Evolutionary conservation across 225 moss, liverwort and hornwort genomes (phyloP).

Genomic region (Climacium dendroides): DNA sequence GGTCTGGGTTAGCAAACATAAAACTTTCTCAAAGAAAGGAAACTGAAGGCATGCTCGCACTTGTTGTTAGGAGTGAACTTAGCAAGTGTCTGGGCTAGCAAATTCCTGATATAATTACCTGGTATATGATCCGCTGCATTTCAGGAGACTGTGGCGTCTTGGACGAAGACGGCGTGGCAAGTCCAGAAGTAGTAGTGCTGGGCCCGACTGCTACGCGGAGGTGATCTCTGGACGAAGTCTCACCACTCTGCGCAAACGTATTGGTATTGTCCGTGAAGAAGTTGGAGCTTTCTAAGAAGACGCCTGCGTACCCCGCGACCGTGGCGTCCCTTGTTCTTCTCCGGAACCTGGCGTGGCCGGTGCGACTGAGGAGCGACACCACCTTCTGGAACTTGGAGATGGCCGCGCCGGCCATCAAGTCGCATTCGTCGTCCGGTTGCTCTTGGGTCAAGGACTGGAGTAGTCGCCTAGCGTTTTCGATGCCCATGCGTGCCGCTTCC

Average conservation of each 20-base stretch:
- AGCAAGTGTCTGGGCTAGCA: neutral
- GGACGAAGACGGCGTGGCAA: neutral
- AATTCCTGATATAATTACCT: neutral
- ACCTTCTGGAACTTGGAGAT: slow-evolving; percentile 66
- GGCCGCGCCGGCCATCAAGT: slow-evolving; percentile 42
- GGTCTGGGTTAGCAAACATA: neutral
- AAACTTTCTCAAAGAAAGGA: neutral
- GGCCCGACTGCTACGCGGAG: neutral
- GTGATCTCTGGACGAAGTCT: neutral
- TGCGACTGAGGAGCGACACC: slow-evolving; percentile 43
- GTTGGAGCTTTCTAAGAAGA: slow-evolving; percentile 26
- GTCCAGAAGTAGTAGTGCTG: neutral
- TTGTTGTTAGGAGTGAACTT: too few relatives aligned
- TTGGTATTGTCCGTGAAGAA: neutral
- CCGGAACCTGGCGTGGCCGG: slow-evolving; percentile 46
- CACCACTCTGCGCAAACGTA: neutral
- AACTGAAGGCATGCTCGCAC: neutral
- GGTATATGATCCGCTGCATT: slow-evolving; percentile 5
- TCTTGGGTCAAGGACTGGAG: slow-evolving; percentile 62
- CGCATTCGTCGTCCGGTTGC: slow-evolving; percentile 32
- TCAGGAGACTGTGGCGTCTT: slow-evolving; percentile 13
- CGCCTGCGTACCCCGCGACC: neutral
- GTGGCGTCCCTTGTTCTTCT: slow-evolving; percentile 18
- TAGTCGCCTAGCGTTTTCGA: slow-evolving; percentile 67
- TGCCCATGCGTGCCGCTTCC: slow-evolving; percentile 67